Evolutionary conservation across 345 rosid species (phyloP).

Genomic region (Salix caprea): DNA sequence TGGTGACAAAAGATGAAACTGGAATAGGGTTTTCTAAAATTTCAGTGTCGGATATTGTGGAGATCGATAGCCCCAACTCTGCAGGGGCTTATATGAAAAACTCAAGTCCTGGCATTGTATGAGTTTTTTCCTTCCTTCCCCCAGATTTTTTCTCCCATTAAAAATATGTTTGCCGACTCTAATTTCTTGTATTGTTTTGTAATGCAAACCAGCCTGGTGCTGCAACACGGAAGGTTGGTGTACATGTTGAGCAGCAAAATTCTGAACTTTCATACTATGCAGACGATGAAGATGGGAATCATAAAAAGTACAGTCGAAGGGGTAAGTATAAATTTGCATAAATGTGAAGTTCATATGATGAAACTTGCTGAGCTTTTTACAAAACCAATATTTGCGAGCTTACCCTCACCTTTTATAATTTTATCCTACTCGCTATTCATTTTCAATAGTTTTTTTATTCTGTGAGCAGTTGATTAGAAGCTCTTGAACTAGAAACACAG

Average conservation of each 20-base stretch:
- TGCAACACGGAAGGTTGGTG: constrained; percentile 75
- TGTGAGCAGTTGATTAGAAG: background rate
- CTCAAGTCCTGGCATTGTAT: constrained; percentile 76
- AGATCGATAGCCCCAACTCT: constrained; percentile 76
- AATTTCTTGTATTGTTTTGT: constrained; percentile 12
- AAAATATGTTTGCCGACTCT: background rate
- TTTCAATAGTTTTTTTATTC: background rate
- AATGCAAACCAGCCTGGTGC: constrained; percentile 59
- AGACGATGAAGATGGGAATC: constrained; percentile 90
- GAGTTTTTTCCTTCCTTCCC: constrained; percentile 21
- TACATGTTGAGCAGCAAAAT: constrained; percentile 68
- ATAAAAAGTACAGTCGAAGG: constrained; percentile 78
- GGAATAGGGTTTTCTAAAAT: constrained; percentile 45
- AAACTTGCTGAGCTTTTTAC: background rate
- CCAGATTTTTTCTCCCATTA: background rate
- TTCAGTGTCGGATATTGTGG: constrained; percentile 69
- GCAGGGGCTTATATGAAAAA: constrained; percentile 60
- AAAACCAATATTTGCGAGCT: background rate
- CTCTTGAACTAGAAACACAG: background rate
- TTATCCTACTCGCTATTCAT: background rate
- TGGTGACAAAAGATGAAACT: constrained; percentile 33
- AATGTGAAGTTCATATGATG: background rate
- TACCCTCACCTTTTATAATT: background rate
- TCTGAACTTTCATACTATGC: constrained; percentile 76
- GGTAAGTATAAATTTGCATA: constrained; percentile 40